Evolutionary conservation across 768 basidiomycete genomes (phyloP), one percentile per base, ranked within the genome.

Genomic region (Favolaschia claudopus): DNA sequence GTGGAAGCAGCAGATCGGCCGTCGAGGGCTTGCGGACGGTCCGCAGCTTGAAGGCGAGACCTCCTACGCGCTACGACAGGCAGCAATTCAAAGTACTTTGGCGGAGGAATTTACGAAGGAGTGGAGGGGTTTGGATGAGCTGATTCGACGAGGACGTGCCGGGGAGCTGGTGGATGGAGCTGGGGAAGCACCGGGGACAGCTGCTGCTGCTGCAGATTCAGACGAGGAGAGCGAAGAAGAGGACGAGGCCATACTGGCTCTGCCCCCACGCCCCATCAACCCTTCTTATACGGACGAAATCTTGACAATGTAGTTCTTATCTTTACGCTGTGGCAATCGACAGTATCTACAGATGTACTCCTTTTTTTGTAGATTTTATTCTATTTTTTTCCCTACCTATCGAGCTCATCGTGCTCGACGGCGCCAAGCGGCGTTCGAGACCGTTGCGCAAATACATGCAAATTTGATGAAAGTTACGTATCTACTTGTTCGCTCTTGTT

Each of bases 1-100:
- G 55, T 63, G 62, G 61, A 37, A 9, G 36, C 44, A 37, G 28
- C 46, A 39, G 53, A 43, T 49, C 15, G 42, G 46, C 9, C 14
- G 33, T 4, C 22, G 47, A 3, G 20, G 6, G 7, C 20, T 47
- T 17, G 7, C 22, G 19, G 38, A 49, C 20, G 53, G 53, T 5
- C 17, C 46, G 17, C 46, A 61, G 39, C 54, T 48, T 19, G 55
- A 62, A 36, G 60, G 55, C 19, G 47, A 44, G 33, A 48, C 37
- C 22, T 54, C 48, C 22, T 62, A 62, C 32, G 60, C 60, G 24
- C 13, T 46, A 14, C 31, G 60, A n/a, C 60, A 62, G 34, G 54
- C 54, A 17, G 43, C 38, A 5, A 7, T 55, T 10, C 52, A 44
- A 13, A 19, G 13, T 8, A 7, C n/a, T 31, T 25, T 44, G 32